Base-by-base conservation (phyloP, 306 rosid genomes). In the Betula pendula region DNA sequence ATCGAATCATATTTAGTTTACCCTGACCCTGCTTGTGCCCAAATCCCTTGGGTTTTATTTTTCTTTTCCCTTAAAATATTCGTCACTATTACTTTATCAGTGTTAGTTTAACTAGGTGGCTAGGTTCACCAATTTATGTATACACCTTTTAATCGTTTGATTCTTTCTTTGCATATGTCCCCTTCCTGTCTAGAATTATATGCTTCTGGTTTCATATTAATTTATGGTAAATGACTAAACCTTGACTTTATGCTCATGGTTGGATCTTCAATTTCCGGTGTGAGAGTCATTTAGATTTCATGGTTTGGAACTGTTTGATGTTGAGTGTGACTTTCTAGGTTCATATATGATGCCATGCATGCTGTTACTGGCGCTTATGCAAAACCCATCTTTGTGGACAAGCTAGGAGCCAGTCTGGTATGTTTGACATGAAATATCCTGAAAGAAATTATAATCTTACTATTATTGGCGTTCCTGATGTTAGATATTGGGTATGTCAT, bases 311-410 rank as follows among this genome's bases (percentile, higher is more conserved):
- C 48, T 56, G 56, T 73, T 63, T 69, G 72, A 20, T 76, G 40
- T 68, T 75, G 62, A 25, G 44, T 38, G 72, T 68, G 35, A 47
- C 69, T 38, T 82, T 74, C 73, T 76, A 96, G 98, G 96, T 91
- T 93, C 81, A 51, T 82, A 68, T 92, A 88, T 80, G 99, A 95
- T 71, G 98, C 97, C 82, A 96, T 96, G 99, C 99, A 96, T 82
- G 99, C 99, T 25, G 94, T 96, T 80, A 87, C 97, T 76, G 99
- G 99, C 70, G 98, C 99, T 81, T 96, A 96, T 84, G 94, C 97
- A 44, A 87, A 84, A 79, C 98, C 99, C 43, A 96, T 96, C 77
- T 96, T 92, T 77, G 96, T 92, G 77, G 99, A 96, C 79, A 91
- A 88, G 84, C 92, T 96, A 45, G 96, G 98, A 70, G 98, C 94